phyloP scores from a whole-genome alignment of 2,329 filamentous ascomycete genomes.

The Aspergillus terreus region DNA sequence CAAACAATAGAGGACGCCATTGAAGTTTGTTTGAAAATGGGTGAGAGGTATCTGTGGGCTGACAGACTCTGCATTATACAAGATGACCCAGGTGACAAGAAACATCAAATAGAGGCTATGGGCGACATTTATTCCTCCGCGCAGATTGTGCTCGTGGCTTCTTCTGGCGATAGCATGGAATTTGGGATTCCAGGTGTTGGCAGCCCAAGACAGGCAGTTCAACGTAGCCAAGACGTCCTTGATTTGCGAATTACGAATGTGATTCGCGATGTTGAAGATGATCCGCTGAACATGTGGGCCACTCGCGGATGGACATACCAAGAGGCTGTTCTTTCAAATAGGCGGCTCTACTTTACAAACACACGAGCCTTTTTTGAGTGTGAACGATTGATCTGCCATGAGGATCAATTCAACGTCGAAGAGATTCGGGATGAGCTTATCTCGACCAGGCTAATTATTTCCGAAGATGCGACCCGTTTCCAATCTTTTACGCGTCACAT shows the following conservation, averaged over 20 bases:
- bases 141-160: not conserved
- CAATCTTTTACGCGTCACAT: not conserved
- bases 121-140: not conserved
- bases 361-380: not conserved
- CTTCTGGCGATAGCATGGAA: not conserved
- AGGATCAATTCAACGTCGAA: not conserved
- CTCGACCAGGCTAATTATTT: not conserved
- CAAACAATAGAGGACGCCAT: not conserved
- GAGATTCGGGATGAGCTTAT: not conserved
- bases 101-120: not conserved
- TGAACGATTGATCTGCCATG: not conserved
- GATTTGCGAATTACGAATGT: not conserved
- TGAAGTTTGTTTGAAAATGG: not conserved
- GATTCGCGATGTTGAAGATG: not conserved
- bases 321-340: not conserved
- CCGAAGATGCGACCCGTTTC: not conserved
- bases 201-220: not conserved
- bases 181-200: not conserved
- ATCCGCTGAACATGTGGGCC: not conserved
- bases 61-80: not conserved
- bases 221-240: not conserved
- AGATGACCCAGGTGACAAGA: not conserved
- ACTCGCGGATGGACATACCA: constrained; percentile 1
- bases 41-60: not conserved
- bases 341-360: not conserved